phyloP scores from a whole-genome alignment of 1,284 basidiomycete genomes.

The Naganishia cerealis region DNA sequence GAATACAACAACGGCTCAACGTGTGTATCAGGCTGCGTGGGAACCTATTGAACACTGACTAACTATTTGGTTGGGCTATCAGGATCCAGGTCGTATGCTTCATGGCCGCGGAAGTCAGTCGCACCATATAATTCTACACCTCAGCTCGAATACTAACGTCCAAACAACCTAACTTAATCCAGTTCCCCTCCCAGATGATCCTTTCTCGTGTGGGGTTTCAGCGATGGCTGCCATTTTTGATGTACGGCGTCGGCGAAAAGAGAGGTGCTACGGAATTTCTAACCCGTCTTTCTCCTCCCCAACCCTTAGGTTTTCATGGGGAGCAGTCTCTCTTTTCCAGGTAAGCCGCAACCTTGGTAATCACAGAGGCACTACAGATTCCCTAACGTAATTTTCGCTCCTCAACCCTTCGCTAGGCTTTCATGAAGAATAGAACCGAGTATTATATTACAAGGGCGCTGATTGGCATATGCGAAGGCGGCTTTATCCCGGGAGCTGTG shows the following conservation, averaged over 20 bases:
- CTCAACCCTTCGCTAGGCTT: neutral
- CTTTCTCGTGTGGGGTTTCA: conserved; percentile 31
- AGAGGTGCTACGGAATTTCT: neutral
- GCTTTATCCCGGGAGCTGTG: conserved; percentile 54
- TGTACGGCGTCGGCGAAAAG: conserved; percentile 1
- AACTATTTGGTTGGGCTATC: neutral
- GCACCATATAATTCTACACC: neutral
- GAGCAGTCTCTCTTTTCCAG: conserved; percentile 31
- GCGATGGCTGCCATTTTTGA: conserved; percentile 32
- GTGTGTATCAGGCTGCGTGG: neutral
- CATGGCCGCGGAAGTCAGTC: conserved; percentile 30
- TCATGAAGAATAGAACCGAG: conserved; percentile 31
- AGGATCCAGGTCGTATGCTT: conserved; percentile 33
- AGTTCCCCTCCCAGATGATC: conserved; percentile 50
- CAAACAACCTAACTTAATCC: conserved; percentile 35
- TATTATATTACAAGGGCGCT: conserved; percentile 50
- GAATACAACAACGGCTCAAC: conserved; percentile 44
- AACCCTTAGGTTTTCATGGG: conserved; percentile 28
- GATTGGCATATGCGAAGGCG: conserved; percentile 49
- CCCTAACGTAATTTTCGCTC: neutral
- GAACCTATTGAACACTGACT: no score
- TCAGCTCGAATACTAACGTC: no score
- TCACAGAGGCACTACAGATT: neutral
- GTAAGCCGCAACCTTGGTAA: neutral
- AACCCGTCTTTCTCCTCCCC: neutral